A percentile compares a stretch with the other conserved stretches of the same genome.
Conservation (phyloP, 2,329 filamentous ascomycete genomes). For the Calonectria hawksworthii region DNA sequence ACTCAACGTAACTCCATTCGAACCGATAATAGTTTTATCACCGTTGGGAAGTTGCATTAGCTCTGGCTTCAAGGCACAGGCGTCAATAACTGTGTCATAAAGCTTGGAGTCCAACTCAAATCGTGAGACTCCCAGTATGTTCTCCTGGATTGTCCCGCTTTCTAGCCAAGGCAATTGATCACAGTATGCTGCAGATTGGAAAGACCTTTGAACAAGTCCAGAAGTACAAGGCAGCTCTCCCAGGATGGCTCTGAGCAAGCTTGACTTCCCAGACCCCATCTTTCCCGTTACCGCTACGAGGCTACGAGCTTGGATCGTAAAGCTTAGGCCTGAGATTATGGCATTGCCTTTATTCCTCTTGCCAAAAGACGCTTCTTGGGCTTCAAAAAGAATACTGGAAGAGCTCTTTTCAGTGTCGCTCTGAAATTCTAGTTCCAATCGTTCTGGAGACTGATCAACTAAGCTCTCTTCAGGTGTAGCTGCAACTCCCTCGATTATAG, state of each 20-base stretch:
- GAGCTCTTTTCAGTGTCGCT: background rate
- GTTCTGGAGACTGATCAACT: background rate
- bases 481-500: background rate
- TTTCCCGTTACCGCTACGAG: background rate
- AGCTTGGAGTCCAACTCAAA: background rate
- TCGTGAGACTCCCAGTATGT: background rate
- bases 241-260: background rate
- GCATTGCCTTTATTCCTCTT: background rate
- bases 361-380: background rate
- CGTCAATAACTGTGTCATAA: background rate
- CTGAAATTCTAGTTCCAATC: background rate
- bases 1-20: background rate
- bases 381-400: background rate
- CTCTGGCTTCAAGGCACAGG: background rate
- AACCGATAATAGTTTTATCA: background rate
- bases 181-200: background rate
- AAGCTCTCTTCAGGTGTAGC: background rate
- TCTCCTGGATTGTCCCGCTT: background rate
- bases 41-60: background rate
- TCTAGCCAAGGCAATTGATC: background rate
- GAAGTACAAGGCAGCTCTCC: background rate
- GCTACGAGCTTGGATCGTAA: background rate
- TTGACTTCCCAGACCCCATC: background rate
- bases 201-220: background rate
- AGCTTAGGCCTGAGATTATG: background rate